Evolutionary conservation across 495 filamentous ascomycete genomes (phyloP).

Genomic region (Xylaria intraflava): DNA sequence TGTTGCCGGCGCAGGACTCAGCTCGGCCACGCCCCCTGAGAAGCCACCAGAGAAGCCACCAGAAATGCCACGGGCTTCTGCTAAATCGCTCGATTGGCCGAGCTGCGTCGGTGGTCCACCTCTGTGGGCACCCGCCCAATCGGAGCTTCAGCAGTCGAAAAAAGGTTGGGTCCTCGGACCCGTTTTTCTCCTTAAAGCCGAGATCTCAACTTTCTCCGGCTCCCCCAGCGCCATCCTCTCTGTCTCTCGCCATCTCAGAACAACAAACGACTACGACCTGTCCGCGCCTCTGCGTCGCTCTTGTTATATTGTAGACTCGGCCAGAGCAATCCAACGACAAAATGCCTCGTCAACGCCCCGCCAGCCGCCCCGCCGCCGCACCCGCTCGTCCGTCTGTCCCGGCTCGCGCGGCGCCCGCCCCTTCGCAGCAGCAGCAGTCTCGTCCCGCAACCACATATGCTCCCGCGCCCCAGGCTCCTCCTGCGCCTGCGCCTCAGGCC

Average conservation of each 20-base stretch:
- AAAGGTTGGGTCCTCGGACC: too few species aligned
- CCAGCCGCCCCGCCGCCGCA: conserved; percentile 46
- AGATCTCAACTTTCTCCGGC: background rate
- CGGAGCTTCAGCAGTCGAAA: too few species aligned
- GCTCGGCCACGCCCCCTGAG: too few species aligned
- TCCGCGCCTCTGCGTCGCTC: too few species aligned
- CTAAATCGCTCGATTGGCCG: too few species aligned
- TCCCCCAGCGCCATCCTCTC: background rate
- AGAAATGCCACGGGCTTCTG: too few species aligned
- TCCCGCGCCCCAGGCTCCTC: conserved; percentile 40
- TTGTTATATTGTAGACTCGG: too few species aligned
- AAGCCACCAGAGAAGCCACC: too few species aligned
- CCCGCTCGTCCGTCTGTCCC: conserved; percentile 62
- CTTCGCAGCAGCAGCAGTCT: conserved; percentile 52
- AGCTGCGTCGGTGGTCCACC: conserved; percentile 1
- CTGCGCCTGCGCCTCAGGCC: conserved; percentile 37
- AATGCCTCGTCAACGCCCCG: conserved; percentile 76
- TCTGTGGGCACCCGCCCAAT: background rate
- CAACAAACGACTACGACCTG: too few species aligned
- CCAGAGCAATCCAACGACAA: too few species aligned
- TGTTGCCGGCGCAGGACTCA: too few species aligned
- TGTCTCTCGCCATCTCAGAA: background rate
- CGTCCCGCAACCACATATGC: conserved; percentile 62
- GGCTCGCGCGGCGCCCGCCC: conserved; percentile 52
- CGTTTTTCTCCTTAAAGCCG: conserved; percentile 17